Evolutionary conservation across 495 filamentous ascomycete species (phyloP).

Genomic region (Echria macrotheca): DNA sequence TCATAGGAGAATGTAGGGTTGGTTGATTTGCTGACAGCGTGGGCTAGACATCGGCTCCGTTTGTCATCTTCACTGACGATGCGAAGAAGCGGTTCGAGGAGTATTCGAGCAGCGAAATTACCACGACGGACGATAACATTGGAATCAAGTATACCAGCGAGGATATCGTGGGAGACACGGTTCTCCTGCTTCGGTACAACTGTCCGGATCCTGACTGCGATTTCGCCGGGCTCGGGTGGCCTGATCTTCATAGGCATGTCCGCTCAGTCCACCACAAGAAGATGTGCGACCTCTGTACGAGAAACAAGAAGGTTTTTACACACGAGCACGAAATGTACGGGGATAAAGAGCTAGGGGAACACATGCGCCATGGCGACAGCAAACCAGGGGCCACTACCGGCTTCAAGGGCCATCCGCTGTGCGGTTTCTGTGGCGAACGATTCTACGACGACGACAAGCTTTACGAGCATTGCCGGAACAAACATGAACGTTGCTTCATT

Average conservation of each 20-base stretch:
- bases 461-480: constrained; percentile 83
- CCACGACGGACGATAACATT: constrained; percentile 69
- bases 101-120: constrained; percentile 66
- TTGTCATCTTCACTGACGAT: constrained; percentile 89
- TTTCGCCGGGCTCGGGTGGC: constrained; percentile 87
- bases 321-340: constrained; percentile 97
- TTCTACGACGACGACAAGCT: constrained; percentile 97
- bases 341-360: constrained; percentile 68
- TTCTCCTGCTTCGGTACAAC: constrained; percentile 87
- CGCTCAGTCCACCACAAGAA: constrained; percentile 71
- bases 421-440: constrained; percentile 81
- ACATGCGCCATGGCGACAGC: constrained; percentile 86
- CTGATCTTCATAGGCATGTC: constrained; percentile 88
- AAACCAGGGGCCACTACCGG: constrained; percentile 83
- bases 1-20: background rate
- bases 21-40: constrained; percentile 7
- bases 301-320: constrained; percentile 96
- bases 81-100: constrained; percentile 75
- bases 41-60: constrained; percentile 64
- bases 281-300: constrained; percentile 92
- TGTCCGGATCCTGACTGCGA: constrained; percentile 83
- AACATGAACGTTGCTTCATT: constrained; percentile 91
- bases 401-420: constrained; percentile 93
- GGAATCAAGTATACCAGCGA: constrained; percentile 85
- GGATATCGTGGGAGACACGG: constrained; percentile 82